These are phyloP conservation scores for Fraxinus quadrangulata DNA, from an alignment of 257 asterid genomes.

Conservation along the genomic window DNA sequence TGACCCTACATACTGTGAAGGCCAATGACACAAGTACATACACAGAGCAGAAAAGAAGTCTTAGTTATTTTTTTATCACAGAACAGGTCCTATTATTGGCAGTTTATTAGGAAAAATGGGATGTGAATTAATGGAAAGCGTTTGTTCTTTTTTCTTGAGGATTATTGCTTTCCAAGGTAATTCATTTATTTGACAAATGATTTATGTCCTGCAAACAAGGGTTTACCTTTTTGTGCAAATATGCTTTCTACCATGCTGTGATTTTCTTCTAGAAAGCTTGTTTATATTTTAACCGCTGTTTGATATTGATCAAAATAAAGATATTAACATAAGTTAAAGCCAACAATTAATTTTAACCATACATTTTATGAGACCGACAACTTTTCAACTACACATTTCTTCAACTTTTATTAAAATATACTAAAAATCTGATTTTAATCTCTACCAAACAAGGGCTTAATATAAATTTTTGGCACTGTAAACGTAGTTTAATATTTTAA, in stretches of 20 bases:
- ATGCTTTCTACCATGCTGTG: background rate
- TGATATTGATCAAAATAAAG: too few relatives aligned
- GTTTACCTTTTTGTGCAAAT: background rate
- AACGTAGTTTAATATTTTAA: background rate
- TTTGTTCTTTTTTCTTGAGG: background rate
- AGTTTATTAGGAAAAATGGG: slow-evolving; percentile 3
- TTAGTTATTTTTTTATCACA: background rate
- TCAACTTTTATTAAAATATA: too few relatives aligned
- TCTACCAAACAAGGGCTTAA: background rate
- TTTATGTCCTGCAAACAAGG: slow-evolving; percentile 7
- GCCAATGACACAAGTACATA: background rate
- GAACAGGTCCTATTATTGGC: background rate
- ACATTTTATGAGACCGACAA: too few relatives aligned
- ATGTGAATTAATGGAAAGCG: background rate
- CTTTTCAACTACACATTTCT: too few relatives aligned
- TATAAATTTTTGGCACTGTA: background rate
- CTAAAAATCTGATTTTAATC: too few relatives aligned
- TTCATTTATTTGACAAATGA: background rate
- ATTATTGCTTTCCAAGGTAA: background rate
- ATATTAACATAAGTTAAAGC: too few relatives aligned
- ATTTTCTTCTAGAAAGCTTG: background rate
- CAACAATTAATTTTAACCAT: too few relatives aligned
- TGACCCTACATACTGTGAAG: background rate
- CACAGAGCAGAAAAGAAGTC: background rate
- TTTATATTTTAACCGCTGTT: background rate